phyloP scores from a whole-genome alignment of 2,329 filamentous ascomycete genomes.

The Zasmidium angulare region DNA sequence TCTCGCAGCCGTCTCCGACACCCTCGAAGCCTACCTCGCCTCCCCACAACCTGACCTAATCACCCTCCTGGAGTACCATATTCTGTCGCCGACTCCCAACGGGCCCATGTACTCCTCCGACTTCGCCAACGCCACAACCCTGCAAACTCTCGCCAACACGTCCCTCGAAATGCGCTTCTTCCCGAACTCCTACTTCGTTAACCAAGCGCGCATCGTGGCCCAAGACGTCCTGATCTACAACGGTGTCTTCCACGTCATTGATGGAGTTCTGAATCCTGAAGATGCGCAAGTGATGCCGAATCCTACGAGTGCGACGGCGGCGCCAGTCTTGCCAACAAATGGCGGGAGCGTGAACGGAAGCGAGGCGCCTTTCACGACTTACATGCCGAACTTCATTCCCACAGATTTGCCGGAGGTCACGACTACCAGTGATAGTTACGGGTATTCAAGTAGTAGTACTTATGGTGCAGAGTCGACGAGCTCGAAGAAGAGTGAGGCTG shows the following conservation, averaged over 20 bases:
- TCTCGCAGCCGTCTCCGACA: conserved; percentile 37
- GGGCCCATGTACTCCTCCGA: conserved; percentile 33
- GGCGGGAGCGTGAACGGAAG: conserved; percentile 9
- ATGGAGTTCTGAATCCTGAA: conserved; percentile 50
- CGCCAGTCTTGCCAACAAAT: conserved; percentile 31
- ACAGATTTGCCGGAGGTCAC: conserved; percentile 10
- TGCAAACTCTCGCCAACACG: conserved; percentile 29
- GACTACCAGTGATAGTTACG: not conserved
- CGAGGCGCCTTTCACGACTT: conserved; percentile 22
- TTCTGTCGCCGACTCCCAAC: conserved; percentile 28
- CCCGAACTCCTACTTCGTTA: conserved; percentile 47
- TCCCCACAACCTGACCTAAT: conserved; percentile 18
- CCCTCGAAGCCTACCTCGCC: conserved; percentile 33
- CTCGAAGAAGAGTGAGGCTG: not conserved
- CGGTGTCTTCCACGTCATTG: conserved; percentile 58
- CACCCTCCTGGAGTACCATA: conserved; percentile 38
- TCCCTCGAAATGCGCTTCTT: conserved; percentile 47
- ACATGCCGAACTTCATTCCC: conserved; percentile 14
- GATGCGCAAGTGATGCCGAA: conserved; percentile 39
- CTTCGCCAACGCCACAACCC: conserved; percentile 30
- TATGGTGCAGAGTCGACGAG: not conserved
- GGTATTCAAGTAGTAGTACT: not conserved
- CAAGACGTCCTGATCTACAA: conserved; percentile 55
- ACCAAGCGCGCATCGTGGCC: conserved; percentile 53
- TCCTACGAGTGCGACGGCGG: conserved; percentile 37